Evolutionary conservation across 768 basidiomycete genomes (phyloP).

Genomic region (Terana coerulea): DNA sequence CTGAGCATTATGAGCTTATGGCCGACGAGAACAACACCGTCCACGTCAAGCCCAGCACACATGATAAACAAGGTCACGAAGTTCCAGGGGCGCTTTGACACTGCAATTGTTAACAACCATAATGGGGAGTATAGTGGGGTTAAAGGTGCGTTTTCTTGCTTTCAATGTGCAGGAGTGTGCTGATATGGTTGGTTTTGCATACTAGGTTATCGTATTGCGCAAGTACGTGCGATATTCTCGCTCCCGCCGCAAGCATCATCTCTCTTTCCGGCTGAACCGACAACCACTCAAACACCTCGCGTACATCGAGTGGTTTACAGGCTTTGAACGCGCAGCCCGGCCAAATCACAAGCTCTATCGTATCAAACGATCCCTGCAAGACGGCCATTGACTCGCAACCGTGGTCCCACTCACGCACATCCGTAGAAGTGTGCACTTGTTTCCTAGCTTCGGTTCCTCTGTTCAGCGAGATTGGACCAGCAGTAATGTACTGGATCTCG

Average conservation of each 20-base stretch:
- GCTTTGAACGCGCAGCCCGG: neutral
- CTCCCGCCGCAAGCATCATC: neutral
- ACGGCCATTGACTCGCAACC: neutral
- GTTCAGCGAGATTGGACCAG: conserved; percentile 30
- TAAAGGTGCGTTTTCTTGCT: conserved; percentile 7
- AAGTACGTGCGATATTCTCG: neutral
- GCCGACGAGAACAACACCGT: conserved; percentile 7
- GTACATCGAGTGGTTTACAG: neutral
- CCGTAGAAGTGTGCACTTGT: conserved; percentile 25
- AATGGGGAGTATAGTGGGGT: neutral
- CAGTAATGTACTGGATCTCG: conserved; percentile 30
- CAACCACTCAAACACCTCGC: neutral
- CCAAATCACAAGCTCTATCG: neutral
- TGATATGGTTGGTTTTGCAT: neutral
- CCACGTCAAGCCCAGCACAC: conserved; percentile 1
- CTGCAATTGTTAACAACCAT: conserved; percentile 3
- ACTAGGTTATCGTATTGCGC: conserved; percentile 4
- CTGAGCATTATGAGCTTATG: neutral
- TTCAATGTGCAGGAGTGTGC: too few species aligned
- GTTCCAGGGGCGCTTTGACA: conserved; percentile 10
- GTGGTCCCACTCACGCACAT: conserved; percentile 24
- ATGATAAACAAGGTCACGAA: neutral
- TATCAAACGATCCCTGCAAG: neutral
- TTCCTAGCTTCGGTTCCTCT: conserved; percentile 28
- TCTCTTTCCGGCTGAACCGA: neutral